A percentile compares a stretch with the other conserved stretches of the same genome.
Conservation (phyloP, 2,329 filamentous ascomycete genomes). For the Sclerotinia subarctica region DNA sequence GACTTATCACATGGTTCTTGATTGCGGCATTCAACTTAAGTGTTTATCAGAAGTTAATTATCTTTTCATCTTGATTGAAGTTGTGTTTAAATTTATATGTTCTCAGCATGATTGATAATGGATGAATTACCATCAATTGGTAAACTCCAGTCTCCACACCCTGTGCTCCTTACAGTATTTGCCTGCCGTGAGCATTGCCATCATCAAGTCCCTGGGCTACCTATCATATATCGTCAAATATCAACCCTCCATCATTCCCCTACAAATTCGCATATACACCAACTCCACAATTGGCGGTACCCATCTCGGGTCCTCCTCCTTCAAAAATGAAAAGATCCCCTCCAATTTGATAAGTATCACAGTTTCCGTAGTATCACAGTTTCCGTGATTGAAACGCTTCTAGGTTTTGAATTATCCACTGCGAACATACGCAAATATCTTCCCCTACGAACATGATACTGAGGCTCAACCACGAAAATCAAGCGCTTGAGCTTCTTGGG, state of each 20-base stretch:
- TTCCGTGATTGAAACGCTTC: neutral
- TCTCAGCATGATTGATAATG: neutral
- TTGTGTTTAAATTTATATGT: neutral
- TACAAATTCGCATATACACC: neutral
- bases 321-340: too few relatives aligned
- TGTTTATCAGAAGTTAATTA: neutral
- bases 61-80: neutral
- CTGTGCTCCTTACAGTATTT: constrained; percentile 29
- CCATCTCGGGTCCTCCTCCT: neutral
- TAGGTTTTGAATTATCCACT: neutral
- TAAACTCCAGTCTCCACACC: constrained; percentile 33
- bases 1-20: neutral
- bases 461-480: neutral
- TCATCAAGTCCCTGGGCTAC: neutral
- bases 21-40: neutral
- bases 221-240: neutral
- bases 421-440: neutral
- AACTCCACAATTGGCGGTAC: neutral
- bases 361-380: too few relatives aligned
- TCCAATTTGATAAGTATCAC: too few relatives aligned
- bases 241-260: neutral
- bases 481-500: neutral
- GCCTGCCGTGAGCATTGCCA: too few relatives aligned
- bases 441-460: neutral
- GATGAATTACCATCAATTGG: neutral